Evolutionary conservation across 495 filamentous ascomycete genomes (phyloP).

Genomic region (Penicillium maclennaniae): DNA sequence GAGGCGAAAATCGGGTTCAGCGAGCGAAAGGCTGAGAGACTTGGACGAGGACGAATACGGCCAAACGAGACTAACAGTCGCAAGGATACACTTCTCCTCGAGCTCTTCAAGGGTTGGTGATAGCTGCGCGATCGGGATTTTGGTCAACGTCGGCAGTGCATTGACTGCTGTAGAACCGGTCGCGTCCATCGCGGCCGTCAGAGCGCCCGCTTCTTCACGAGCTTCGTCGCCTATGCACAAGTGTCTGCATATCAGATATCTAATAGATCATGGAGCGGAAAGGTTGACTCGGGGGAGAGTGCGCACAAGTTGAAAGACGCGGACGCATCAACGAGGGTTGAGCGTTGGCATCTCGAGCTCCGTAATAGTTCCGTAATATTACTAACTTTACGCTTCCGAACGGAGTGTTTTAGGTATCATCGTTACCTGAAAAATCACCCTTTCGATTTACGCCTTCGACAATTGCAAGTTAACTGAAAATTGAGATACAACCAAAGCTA

Average conservation of each 20-base stretch:
- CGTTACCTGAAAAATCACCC: not conserved
- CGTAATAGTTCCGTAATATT: constrained; percentile 22
- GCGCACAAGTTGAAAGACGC: constrained; percentile 1
- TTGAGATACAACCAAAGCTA: no score
- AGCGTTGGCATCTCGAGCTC: not conserved
- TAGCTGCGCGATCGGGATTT: constrained; percentile 65
- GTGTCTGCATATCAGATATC: not conserved
- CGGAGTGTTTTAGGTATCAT: not conserved
- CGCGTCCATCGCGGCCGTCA: constrained; percentile 31
- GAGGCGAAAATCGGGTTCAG: constrained; percentile 83
- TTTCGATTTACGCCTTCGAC: no score
- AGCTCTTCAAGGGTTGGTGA: constrained; percentile 45
- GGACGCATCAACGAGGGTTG: not conserved
- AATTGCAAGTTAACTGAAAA: no score
- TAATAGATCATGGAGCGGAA: not conserved
- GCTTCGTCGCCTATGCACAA: constrained; percentile 11
- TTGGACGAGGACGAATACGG: constrained; percentile 76
- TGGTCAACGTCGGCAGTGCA: constrained; percentile 23
- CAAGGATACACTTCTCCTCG: constrained; percentile 47
- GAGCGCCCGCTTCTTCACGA: constrained; percentile 14
- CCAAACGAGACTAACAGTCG: constrained; percentile 82
- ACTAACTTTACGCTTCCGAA: not conserved
- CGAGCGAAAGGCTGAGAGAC: constrained; percentile 70
- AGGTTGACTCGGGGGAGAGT: not conserved
- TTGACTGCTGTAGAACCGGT: constrained; percentile 23